Evolutionary conservation across 169 alveolate genomes (phyloP).

Genomic region (Plasmodium inui): DNA sequence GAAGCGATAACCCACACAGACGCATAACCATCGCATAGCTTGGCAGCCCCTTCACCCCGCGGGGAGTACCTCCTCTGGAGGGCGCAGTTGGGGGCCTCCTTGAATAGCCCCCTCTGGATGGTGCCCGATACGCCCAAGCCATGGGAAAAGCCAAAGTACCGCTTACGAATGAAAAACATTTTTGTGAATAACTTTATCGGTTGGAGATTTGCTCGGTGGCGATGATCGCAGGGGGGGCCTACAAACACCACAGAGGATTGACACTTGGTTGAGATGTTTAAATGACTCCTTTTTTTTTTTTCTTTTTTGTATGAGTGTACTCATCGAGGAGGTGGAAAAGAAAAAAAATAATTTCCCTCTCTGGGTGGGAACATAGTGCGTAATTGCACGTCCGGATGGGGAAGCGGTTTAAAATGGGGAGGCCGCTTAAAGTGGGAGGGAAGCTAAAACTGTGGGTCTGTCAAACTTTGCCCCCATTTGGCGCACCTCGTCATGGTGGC

Average conservation of each 20-base stretch:
- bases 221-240: background rate
- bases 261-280: background rate
- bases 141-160: conserved; percentile 7
- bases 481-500: background rate
- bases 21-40: background rate
- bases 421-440: background rate
- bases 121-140: background rate
- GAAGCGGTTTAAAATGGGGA: background rate
- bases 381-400: background rate
- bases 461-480: background rate
- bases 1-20: background rate
- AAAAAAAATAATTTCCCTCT: background rate
- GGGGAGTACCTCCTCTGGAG: conserved; percentile 23
- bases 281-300: background rate
- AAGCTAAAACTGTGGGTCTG: background rate
- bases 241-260: background rate
- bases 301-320: background rate
- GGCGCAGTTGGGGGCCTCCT: background rate
- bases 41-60: background rate
- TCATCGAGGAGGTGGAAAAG: background rate
- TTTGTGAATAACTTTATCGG: background rate
- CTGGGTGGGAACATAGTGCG: background rate
- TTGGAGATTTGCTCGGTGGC: background rate
- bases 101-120: background rate
- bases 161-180: conserved; percentile 50